phyloP scores from a whole-genome alignment of 2,329 filamentous ascomycete genomes.

The Pseudopyrenochaeta lycopersici region DNA sequence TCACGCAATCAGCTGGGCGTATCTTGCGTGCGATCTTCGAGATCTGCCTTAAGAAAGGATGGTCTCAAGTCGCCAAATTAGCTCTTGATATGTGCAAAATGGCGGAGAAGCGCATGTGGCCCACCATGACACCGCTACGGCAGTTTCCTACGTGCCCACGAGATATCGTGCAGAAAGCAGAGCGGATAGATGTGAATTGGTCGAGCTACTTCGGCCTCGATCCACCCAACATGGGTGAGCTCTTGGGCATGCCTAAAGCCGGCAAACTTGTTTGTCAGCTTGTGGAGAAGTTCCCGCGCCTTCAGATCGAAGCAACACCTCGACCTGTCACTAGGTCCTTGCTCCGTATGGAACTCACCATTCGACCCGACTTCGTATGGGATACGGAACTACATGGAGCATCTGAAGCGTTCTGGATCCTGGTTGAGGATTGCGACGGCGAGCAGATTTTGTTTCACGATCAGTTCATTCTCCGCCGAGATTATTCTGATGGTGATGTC shows the following conservation, averaged over 20 bases:
- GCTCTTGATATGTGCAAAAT: constrained; percentile 97
- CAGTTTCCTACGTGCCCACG: constrained; percentile 82
- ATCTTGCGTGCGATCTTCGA: constrained; percentile 96
- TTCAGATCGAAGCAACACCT: constrained; percentile 92
- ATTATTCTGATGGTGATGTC: constrained; percentile 84
- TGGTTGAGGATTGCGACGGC: constrained; percentile 96
- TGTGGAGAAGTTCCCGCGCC: constrained; percentile 89
- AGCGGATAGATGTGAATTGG: constrained; percentile 95
- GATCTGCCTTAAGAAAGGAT: constrained; percentile 96
- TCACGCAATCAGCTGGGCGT: constrained; percentile 96
- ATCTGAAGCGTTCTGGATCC: constrained; percentile 94
- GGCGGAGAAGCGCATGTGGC: constrained; percentile 99
- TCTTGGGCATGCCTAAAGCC: constrained; percentile 88
- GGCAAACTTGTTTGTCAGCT: constrained; percentile 85
- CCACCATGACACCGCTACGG: constrained; percentile 93
- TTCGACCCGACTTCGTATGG: constrained; percentile 96
- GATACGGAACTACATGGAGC: constrained; percentile 87
- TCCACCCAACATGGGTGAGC: constrained; percentile 93
- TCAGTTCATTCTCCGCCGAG: constrained; percentile 88
- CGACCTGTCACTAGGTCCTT: constrained; percentile 95
- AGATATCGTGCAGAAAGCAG: constrained; percentile 90
- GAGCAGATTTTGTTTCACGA: constrained; percentile 96
- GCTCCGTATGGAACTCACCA: constrained; percentile 87
- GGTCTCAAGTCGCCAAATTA: constrained; percentile 90
- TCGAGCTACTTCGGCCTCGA: constrained; percentile 94